Conservation (phyloP, 2,329 filamentous ascomycete species). For the Cladosporium oxysporum region DNA sequence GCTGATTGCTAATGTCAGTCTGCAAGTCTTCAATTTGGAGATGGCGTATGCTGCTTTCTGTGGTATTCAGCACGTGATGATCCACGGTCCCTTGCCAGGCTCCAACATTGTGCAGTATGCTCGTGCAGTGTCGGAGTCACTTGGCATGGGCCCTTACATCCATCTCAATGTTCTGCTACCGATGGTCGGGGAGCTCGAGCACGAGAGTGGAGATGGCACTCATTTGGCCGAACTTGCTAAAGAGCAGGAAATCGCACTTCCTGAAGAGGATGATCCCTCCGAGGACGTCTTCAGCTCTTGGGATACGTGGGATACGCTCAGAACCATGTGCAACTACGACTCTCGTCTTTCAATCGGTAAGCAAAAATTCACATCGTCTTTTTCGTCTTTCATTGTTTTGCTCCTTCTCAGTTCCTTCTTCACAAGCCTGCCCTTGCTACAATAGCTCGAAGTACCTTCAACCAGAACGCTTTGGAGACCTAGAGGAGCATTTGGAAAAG, state of each 20-base stretch:
- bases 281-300: slow-evolving; percentile 76
- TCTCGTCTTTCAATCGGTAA: slow-evolving; percentile 79
- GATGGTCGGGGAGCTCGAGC: slow-evolving; percentile 73
- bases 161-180: slow-evolving; percentile 79
- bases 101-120: slow-evolving; percentile 71
- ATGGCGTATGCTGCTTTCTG: slow-evolving; percentile 95
- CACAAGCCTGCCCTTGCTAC: not conserved
- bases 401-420: slow-evolving; percentile 3
- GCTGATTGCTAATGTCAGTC: slow-evolving; percentile 79
- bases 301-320: slow-evolving; percentile 91
- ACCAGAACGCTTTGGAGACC: not conserved
- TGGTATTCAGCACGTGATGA: slow-evolving; percentile 78
- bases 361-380: not conserved
- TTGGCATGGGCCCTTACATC: slow-evolving; percentile 73
- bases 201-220: slow-evolving; percentile 53
- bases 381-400: slow-evolving; percentile 11
- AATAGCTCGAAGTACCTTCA: not conserved
- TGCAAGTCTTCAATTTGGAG: slow-evolving; percentile 87
- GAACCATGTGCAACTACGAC: slow-evolving; percentile 83
- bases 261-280: slow-evolving; percentile 23
- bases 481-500: not conserved
- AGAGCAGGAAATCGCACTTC: slow-evolving; percentile 23
- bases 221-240: slow-evolving; percentile 55
- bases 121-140: slow-evolving; percentile 76
- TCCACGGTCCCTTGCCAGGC: slow-evolving; percentile 66